These are phyloP conservation scores for Lachnellula willkommii DNA, from an alignment of 2,329 filamentous ascomycete species.

Conservation along the genomic window DNA sequence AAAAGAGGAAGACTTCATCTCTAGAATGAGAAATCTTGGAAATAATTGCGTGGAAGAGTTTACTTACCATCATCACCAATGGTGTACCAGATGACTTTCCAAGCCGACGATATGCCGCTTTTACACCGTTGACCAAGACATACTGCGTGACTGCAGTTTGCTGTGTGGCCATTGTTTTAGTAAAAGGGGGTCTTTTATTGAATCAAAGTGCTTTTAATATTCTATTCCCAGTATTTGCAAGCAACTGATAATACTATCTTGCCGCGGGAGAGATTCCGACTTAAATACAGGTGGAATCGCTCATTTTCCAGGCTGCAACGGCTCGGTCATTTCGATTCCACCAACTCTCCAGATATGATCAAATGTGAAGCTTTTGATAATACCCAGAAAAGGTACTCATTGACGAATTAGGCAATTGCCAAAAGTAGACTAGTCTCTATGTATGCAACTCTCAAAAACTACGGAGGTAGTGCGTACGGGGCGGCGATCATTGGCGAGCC, in stretches of 20 bases:
- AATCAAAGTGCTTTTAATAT: conserved; percentile 6
- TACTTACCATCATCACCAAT: conserved; percentile 19
- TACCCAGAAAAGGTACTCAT: neutral
- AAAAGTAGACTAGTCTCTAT: neutral
- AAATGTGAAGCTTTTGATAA: neutral
- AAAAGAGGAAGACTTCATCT: too few species aligned
- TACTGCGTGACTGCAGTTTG: conserved; percentile 23
- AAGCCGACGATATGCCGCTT: conserved; percentile 24
- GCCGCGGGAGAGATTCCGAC: too few species aligned
- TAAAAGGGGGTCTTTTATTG: too few species aligned
- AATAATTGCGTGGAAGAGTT: too few species aligned
- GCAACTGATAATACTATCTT: too few species aligned
- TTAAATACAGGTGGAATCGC: neutral
- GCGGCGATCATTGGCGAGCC: neutral
- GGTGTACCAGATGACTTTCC: conserved; percentile 18
- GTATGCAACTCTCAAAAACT: neutral
- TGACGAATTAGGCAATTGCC: neutral
- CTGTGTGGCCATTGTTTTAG: conserved; percentile 19
- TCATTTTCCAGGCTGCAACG: neutral
- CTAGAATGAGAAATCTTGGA: too few species aligned
- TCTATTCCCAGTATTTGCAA: too few species aligned
- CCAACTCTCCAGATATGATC: neutral
- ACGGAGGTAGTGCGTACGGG: neutral
- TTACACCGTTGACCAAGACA: conserved; percentile 18
- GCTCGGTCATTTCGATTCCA: neutral